Percentiles rank a stretch among this genome's conserved stretches.
These are phyloP conservation scores for Cymbidium sinense DNA, from an alignment of 106 monocot species.

Conservation along the genomic window DNA sequence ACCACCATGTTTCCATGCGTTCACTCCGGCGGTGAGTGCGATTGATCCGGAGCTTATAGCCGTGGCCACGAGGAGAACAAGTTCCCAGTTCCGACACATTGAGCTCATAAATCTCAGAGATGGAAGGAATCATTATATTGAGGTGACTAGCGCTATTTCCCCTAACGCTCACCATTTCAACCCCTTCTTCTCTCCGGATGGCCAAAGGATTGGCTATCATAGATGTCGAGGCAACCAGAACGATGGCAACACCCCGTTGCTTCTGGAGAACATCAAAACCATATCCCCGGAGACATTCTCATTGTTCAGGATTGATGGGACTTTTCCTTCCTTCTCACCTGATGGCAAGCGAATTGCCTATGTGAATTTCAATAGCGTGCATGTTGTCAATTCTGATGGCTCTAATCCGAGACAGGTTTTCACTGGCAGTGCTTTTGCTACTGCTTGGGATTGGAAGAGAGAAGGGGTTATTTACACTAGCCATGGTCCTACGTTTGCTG, in stretches of 20 bases:
- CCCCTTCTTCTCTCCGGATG: conserved; percentile 78
- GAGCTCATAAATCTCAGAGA: conserved; percentile 52
- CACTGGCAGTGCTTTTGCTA: conserved; percentile 53
- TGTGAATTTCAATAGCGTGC: conserved; percentile 53
- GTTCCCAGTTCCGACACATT: conserved; percentile 64
- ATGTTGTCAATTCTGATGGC: conserved; percentile 66
- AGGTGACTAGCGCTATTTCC: conserved; percentile 44
- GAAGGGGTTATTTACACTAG: conserved; percentile 81
- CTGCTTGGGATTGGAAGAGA: conserved; percentile 96
- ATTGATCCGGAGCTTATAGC: conserved; percentile 42
- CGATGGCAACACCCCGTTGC: conserved; percentile 25
- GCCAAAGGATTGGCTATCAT: conserved; percentile 57
- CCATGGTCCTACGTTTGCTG: conserved; percentile 53
- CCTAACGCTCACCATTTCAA: too few species aligned
- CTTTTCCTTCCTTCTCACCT: conserved; percentile 82
- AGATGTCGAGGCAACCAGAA: conserved; percentile 50
- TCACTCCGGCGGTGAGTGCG: conserved; percentile 71
- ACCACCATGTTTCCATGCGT: conserved; percentile 80
- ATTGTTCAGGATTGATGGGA: conserved; percentile 74
- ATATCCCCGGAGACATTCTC: conserved; percentile 27
- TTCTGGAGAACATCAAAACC: conserved; percentile 65
- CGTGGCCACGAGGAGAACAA: conserved; percentile 62
- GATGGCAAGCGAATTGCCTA: conserved; percentile 65
- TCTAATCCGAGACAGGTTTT: conserved; percentile 40
- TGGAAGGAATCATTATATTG: conserved; percentile 25